Base-by-base conservation (phyloP, 495 filamentous ascomycete species). In the Tuber borchii region DNA sequence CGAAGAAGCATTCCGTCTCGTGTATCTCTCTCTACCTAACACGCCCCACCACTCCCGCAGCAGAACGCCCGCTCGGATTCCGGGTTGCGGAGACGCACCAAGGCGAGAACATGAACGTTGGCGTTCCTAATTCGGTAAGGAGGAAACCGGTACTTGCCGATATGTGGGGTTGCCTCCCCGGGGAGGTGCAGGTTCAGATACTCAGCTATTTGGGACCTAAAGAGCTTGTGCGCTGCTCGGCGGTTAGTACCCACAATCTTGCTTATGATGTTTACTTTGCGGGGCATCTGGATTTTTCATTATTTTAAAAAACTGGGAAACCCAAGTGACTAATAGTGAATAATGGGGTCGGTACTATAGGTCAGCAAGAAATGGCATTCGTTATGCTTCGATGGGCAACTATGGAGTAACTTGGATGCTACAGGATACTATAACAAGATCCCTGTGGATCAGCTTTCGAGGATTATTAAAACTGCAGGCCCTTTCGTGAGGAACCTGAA, bases 401-500 rank as follows among this genome's bases (percentile, higher is more conserved):
- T 99, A 26, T 99, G 95, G 95, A 88, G 88, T 0, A 88, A 87
- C 70, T 87, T 98, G 65, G 93, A 98, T 82, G 91, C 93, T 0
- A 89, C 94, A 0, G 90, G 91, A 44, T 98, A 93, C 83, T 99
- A 99, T 82, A 87, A 87, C 70, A 89, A 92, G 61, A 97, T 99
- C 74, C 90, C 95, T 0, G 92, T 92, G 14, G 90, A 91, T 74
- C 90, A 92, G 12, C 85, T 99, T 19, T 89, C 93, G 68, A 94
- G 92, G 83, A 92, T 99, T 74, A 93, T 98, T 82, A 90, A 89
- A 0, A 86, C 89, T 4, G 93, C 93, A 7, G 95, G 95, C 4
- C 92, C 94, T 0, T 99, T 98, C 79, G 88, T 97, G 37, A 91
- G 91, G 72, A 92, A 97, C 78, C 88, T 99, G 72, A 99, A 99